Evolutionary conservation across 2,329 filamentous ascomycete genomes (phyloP).

Genomic region (Thelonectria blattea): DNA sequence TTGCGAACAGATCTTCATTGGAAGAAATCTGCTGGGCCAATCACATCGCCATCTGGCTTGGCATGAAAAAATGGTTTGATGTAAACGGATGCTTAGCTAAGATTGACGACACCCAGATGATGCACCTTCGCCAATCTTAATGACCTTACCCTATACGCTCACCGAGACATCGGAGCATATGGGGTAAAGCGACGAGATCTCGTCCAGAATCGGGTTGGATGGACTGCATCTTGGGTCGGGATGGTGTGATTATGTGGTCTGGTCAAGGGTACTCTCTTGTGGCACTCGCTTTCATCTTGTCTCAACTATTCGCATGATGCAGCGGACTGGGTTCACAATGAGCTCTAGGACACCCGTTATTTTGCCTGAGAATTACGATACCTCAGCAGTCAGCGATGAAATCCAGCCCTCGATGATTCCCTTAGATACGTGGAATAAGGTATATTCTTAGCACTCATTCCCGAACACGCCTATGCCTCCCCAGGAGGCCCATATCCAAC

Average conservation of each 20-base stretch:
- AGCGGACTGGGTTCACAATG: too few species aligned
- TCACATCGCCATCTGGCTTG: conserved; percentile 17
- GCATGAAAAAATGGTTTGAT: conserved; percentile 14
- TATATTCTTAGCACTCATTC: too few species aligned
- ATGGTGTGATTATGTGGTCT: background rate
- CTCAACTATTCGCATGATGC: too few species aligned
- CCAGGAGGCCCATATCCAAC: background rate
- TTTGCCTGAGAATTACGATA: too few species aligned
- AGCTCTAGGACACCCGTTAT: too few species aligned
- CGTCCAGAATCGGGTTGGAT: background rate
- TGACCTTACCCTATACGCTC: conserved; percentile 13
- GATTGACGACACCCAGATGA: conserved; percentile 20
- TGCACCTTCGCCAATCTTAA: background rate
- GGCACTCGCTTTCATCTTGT: too few species aligned
- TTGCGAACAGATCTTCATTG: conserved; percentile 33
- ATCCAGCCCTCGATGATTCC: too few species aligned
- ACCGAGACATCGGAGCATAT: background rate
- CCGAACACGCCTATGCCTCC: background rate
- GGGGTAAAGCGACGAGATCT: background rate
- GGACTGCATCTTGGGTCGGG: background rate
- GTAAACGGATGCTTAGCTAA: conserved; percentile 26
- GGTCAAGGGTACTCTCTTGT: background rate
- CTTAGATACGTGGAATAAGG: too few species aligned
- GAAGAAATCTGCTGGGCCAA: conserved; percentile 29
- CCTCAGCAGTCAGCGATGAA: too few species aligned